phyloP scores from a whole-genome alignment of 2,329 filamentous ascomycete species.

The Davidsoniella neocaledoniae region DNA sequence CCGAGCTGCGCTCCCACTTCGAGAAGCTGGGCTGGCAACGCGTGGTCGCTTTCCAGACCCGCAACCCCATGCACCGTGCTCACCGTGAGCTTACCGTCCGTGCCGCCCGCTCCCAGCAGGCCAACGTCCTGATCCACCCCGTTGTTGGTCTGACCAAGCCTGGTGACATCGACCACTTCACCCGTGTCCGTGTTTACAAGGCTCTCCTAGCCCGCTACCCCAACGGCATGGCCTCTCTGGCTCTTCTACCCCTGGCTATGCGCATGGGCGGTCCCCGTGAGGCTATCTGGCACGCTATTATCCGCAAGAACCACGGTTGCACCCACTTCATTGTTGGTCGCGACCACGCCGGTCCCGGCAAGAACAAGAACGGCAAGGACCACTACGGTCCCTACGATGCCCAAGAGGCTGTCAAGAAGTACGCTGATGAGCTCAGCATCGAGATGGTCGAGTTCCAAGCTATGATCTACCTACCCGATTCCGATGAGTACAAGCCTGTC shows the following conservation, averaged over 20 bases:
- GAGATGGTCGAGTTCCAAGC: conserved; percentile 99
- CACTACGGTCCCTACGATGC: conserved; percentile 98
- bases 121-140: conserved; percentile 97
- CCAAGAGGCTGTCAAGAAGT: conserved; percentile 90
- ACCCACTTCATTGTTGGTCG: conserved; percentile 99
- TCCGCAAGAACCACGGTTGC: conserved; percentile 98
- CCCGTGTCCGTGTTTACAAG: conserved; percentile 95
- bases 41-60: conserved; percentile 97
- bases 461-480: conserved; percentile 97
- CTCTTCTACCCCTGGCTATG: conserved; percentile 91
- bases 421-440: conserved; percentile 90
- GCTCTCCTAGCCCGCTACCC: conserved; percentile 90
- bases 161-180: conserved; percentile 99
- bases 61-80: conserved; percentile 98
- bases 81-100: conserved; percentile 96
- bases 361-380: conserved; percentile 92
- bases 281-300: conserved; percentile 99
- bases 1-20: conserved; percentile 89
- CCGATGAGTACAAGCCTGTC: conserved; percentile 87
- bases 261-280: conserved; percentile 97
- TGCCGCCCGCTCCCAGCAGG: conserved; percentile 85
- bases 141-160: conserved; percentile 98
- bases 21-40: conserved; percentile 98
- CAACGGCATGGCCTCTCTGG: conserved; percentile 96
- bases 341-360: conserved; percentile 94